Percentiles rank a stretch among this genome's conserved stretches.
phyloP scores from a whole-genome alignment of 2,329 filamentous ascomycete genomes.

The Aspergillus sp. region DNA sequence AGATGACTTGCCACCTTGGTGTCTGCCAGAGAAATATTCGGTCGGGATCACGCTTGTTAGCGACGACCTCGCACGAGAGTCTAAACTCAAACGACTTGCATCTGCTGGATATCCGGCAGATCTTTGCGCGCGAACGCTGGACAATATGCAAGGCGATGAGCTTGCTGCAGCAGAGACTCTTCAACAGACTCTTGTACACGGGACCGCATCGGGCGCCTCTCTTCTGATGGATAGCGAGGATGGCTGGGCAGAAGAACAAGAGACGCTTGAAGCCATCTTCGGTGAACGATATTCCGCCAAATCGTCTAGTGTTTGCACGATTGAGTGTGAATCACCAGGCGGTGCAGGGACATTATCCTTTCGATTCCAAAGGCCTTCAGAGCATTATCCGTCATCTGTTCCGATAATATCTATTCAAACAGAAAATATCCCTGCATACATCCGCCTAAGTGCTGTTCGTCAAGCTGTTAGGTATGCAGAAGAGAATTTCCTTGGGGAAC shows the following conservation, averaged over 20 bases:
- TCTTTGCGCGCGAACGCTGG: slow-evolving; percentile 75
- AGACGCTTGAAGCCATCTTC: slow-evolving; percentile 81
- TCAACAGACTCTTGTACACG: slow-evolving; percentile 66
- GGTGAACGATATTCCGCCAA: slow-evolving; percentile 67
- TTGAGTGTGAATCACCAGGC: slow-evolving; percentile 59
- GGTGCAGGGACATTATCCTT: slow-evolving; percentile 49
- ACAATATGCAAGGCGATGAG: slow-evolving; percentile 71
- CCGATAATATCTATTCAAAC: slow-evolving; percentile 69
- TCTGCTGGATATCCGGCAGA: slow-evolving; percentile 83
- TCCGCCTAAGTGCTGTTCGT: slow-evolving; percentile 83
- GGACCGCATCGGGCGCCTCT: slow-evolving; percentile 14
- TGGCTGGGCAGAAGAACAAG: slow-evolving; percentile 83
- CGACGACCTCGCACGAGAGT: slow-evolving; percentile 76
- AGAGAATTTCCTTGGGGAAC: slow-evolving; percentile 72
- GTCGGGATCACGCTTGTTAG: slow-evolving; percentile 86
- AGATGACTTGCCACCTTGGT: slow-evolving; percentile 92
- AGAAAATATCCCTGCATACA: slow-evolving; percentile 79
- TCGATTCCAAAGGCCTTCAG: slow-evolving; percentile 69
- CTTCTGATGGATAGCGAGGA: slow-evolving; percentile 39
- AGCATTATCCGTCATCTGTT: slow-evolving; percentile 67
- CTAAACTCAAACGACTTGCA: slow-evolving; percentile 76
- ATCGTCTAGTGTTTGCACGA: slow-evolving; percentile 65
- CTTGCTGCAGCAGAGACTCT: slow-evolving; percentile 74
- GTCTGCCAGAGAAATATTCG: slow-evolving; percentile 85
- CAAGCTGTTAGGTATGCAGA: slow-evolving; percentile 71